A percentile compares a stretch with the other conserved stretches of the same genome.
These are phyloP conservation scores for Takakia lepidozioides DNA, from an alignment of 225 moss, liverwort and hornwort species.

Conservation along the genomic window DNA sequence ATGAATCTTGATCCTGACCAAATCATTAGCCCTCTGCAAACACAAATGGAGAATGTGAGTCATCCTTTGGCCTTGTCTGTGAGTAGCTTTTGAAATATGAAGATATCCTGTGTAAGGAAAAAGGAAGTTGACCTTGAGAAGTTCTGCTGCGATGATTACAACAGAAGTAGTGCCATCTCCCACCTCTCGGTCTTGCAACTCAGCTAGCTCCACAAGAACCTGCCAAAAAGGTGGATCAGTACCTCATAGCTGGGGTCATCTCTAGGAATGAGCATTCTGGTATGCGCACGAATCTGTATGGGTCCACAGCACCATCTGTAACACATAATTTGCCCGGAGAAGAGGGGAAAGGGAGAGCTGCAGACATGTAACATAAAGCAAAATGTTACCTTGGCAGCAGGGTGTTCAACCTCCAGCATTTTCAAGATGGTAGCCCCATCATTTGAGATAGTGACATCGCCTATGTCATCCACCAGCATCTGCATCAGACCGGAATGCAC, in stretches of 20 bases:
- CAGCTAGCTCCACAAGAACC: conserved; percentile 86
- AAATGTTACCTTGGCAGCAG: conserved; percentile 65
- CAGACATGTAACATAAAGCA: not conserved
- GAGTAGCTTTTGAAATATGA: no score
- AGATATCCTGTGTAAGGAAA: no score
- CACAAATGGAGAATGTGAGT: conserved; percentile 2
- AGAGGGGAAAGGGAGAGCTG: not conserved
- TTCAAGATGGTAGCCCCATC: conserved; percentile 79
- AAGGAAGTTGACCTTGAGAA: conserved; percentile 74
- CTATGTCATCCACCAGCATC: conserved; percentile 93
- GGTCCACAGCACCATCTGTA: no score
- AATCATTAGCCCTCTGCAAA: conserved; percentile 81
- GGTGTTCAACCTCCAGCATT: conserved; percentile 88
- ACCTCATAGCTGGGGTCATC: no score
- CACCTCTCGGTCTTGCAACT: conserved; percentile 84
- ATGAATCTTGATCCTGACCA: conserved; percentile 92
- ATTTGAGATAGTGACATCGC: conserved; percentile 81
- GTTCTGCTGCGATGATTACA: conserved; percentile 91
- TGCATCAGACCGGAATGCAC: no score
- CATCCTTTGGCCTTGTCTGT: no score
- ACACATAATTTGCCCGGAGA: no score
- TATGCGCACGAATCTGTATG: no score
- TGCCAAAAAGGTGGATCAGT: conserved; percentile 17
- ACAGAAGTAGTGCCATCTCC: conserved; percentile 95
- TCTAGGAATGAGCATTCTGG: no score